Evolutionary conservation across 345 rosid species (phyloP).

Genomic region (Geranium rotundifolium): DNA sequence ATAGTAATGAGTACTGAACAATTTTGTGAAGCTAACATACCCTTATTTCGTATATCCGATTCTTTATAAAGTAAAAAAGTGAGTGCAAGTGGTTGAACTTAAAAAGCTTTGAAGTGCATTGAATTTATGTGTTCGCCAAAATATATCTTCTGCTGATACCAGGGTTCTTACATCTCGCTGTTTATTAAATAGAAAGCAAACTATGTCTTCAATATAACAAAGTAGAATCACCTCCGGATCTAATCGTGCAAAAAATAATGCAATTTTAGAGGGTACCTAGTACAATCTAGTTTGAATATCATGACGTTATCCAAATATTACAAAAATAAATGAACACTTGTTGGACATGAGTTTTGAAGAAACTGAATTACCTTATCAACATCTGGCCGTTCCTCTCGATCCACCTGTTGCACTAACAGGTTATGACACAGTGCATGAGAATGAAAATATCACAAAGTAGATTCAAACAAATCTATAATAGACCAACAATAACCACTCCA

Average conservation of each 20-base stretch:
- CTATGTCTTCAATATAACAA: too few relatives aligned
- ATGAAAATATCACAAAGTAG: conserved; percentile 1
- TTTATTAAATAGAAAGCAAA: too few relatives aligned
- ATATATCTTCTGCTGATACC: too few relatives aligned
- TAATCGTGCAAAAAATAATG: not conserved
- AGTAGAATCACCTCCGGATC: not conserved
- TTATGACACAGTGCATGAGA: conserved; percentile 13
- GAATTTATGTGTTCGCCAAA: too few relatives aligned
- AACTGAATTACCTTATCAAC: conserved; percentile 63
- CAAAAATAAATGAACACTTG: not conserved
- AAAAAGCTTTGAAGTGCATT: too few relatives aligned
- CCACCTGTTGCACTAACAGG: conserved; percentile 46
- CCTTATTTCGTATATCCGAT: too few relatives aligned
- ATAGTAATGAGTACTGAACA: not conserved
- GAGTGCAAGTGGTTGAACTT: too few relatives aligned
- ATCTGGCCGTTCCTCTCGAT: conserved; percentile 93
- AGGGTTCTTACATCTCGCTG: too few relatives aligned
- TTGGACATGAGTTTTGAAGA: not conserved
- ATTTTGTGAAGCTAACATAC: not conserved
- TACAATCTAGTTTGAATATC: not conserved
- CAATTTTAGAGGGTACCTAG: not conserved
- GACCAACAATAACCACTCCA: too few relatives aligned
- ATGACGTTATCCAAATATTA: not conserved
- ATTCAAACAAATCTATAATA: not conserved
- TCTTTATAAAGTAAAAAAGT: too few relatives aligned